These are phyloP conservation scores for Cercospora berteroae DNA, from an alignment of 2,329 filamentous ascomycete species.

Conservation along the genomic window DNA sequence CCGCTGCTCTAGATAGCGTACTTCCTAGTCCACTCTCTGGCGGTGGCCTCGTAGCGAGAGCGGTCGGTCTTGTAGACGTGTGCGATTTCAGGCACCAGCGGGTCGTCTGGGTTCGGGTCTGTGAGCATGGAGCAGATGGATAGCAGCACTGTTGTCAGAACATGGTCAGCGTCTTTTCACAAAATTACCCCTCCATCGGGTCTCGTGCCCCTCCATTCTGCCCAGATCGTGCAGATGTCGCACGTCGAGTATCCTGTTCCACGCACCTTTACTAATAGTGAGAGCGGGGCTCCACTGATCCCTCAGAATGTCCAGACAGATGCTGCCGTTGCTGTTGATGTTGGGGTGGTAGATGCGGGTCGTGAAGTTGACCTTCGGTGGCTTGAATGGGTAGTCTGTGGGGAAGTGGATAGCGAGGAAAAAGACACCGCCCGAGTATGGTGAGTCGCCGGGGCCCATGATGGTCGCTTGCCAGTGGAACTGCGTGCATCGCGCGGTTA, in stretches of 20 bases:
- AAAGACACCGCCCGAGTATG: conserved; percentile 97
- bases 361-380: conserved; percentile 99
- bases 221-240: not conserved
- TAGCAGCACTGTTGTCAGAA: conserved; percentile 67
- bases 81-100: conserved; percentile 96
- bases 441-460: conserved; percentile 97
- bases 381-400: conserved; percentile 99
- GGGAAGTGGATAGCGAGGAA: conserved; percentile 99
- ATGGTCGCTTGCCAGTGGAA: conserved; percentile 99
- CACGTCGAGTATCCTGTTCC: not conserved
- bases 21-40: conserved; percentile 97
- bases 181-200: conserved; percentile 22
- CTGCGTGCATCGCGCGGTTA: conserved; percentile 49
- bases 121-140: conserved; percentile 99
- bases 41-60: conserved; percentile 91
- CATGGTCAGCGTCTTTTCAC: conserved; percentile 25
- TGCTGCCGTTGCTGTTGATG: conserved; percentile 99
- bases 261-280: conserved; percentile 92
- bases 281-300: conserved; percentile 99
- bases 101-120: conserved; percentile 98
- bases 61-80: conserved; percentile 99
- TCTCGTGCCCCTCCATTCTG: conserved; percentile 7
- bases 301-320: conserved; percentile 96
- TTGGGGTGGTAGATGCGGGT: conserved; percentile 99
- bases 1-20: conserved; percentile 75